Evolutionary conservation across 495 filamentous ascomycete species (phyloP).

Genomic region (Lineolata rhizophorae): DNA sequence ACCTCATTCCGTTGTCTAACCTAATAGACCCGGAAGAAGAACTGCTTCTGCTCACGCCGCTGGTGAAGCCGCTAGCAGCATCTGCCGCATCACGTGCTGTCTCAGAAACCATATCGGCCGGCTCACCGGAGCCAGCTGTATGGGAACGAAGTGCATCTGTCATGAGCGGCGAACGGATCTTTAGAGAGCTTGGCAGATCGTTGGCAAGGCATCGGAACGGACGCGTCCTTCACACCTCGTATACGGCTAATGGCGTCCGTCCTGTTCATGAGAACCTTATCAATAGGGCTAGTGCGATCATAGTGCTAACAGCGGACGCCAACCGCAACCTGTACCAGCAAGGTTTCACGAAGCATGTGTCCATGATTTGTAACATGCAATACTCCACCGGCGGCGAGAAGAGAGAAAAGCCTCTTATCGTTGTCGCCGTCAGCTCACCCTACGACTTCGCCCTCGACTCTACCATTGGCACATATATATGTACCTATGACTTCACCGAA

Average conservation of each 20-base stretch:
- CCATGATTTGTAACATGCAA: conserved; percentile 76
- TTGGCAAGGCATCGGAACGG: conserved; percentile 62
- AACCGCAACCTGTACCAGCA: conserved; percentile 79
- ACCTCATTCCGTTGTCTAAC: conserved; percentile 53
- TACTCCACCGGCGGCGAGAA: conserved; percentile 30
- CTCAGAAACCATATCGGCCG: conserved; percentile 22
- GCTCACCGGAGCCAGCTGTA: conserved; percentile 28
- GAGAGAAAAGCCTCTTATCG: conserved; percentile 44
- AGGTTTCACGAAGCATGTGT: conserved; percentile 77
- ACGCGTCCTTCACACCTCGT: conserved; percentile 71
- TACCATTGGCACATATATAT: conserved; percentile 68
- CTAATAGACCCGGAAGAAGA: conserved; percentile 65
- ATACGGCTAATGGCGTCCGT: conserved; percentile 72
- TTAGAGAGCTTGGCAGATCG: conserved; percentile 60
- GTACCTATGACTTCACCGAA: conserved; percentile 87
- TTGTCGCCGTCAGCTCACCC: conserved; percentile 76
- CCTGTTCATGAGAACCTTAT: conserved; percentile 81
- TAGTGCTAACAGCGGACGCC: conserved; percentile 75
- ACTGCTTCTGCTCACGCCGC: conserved; percentile 56
- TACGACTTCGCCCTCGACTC: conserved; percentile 92
- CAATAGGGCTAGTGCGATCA: conserved; percentile 62
- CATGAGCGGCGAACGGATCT: conserved; percentile 72
- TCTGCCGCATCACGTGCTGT: conserved; percentile 42
- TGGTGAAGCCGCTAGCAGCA: conserved; percentile 70
- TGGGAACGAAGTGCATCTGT: conserved; percentile 42